Base-by-base conservation (phyloP, 164 flowering plant species). In the grape (Vitis vinifera) region DNA sequence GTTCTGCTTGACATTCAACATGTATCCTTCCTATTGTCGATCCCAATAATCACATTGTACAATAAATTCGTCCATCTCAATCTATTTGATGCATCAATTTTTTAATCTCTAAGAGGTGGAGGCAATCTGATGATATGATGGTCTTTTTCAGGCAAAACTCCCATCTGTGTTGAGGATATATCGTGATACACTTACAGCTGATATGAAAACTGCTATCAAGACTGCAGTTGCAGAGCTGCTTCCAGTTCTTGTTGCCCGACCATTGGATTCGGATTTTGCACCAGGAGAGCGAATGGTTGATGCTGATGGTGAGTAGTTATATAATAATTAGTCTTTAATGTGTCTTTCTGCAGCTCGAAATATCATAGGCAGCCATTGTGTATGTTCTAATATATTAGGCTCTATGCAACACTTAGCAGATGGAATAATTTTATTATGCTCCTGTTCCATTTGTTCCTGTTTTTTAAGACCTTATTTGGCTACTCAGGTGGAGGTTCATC, bases 161-260 rank as follows among this genome's bases (percentile, higher is more conserved):
- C 98, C 99, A 8, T 84, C 89, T 73, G 93, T 92, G 13, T 71
- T 96, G 88, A 88, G 99, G 83, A 72, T 83, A 50, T 96, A 96
- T 61, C 97, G 98, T 67, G 99, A 96, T 63, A 85, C 88, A 57
- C 89, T 96, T 63, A 89, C 92, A 59, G 86, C 89, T 69, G 89
- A 92, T 78, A 93, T 96, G 97, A 96, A 93, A 89, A 75, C 87
- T 63, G 90, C 98, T 55, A 91, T 96, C 59, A 96, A 96, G 81
- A 84, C 77, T 65, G 86, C 92, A 14, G 99, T 93, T 73, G 93
- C 95, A 59, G 94, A 92, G 84, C 78, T 93, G 73, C 98, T 92
- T 73, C 97, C 92, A 8, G 76, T 88, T 74, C 87, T 94, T 77
- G 82, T 85, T 73, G 75, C 82, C 12, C 86, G 87, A 63, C 73